Conservation (phyloP, 2,329 filamentous ascomycete genomes). For the Fusarium buharicum region DNA sequence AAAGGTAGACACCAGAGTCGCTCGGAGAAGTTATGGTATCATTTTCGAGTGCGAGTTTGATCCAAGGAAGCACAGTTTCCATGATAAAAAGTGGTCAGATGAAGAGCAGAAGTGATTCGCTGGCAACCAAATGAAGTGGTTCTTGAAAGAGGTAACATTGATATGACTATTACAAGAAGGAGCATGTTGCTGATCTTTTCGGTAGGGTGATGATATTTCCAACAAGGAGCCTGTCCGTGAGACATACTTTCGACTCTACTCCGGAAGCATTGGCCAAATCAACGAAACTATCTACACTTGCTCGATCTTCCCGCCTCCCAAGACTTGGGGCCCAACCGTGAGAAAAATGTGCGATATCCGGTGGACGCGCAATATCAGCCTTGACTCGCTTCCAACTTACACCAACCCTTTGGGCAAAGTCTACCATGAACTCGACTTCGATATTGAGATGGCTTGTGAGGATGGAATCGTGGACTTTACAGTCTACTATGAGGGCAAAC, state of each 20-base stretch:
- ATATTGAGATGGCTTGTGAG: constrained; percentile 36
- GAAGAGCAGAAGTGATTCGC: neutral
- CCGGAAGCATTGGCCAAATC: rapidly evolving
- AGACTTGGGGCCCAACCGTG: rapidly evolving
- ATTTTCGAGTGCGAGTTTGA: rapidly evolving
- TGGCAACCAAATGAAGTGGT: constrained; percentile 44
- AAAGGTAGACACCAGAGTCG: constrained; percentile 38
- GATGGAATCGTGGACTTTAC: constrained; percentile 40
- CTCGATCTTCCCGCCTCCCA: neutral
- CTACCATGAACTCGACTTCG: constrained; percentile 1
- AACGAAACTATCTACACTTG: neutral
- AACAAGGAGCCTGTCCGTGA: neutral
- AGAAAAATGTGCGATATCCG: constrained; percentile 29
- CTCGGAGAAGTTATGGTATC: constrained; percentile 47
- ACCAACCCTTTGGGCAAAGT: constrained; percentile 24
- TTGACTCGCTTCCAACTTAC: constrained; percentile 14
- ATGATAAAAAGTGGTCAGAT: constrained; percentile 31
- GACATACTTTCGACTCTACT: rapidly evolving
- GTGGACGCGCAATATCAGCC: constrained; percentile 24
- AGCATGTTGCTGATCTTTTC: neutral
- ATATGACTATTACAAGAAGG: too few relatives aligned
- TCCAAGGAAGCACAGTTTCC: neutral
- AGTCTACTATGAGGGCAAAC: constrained; percentile 16
- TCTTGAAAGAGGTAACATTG: constrained; percentile 36
- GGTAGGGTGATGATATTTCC: constrained; percentile 22